Conservation (phyloP, 176 grass and related monocot genomes). For the Otatea glauca region DNA sequence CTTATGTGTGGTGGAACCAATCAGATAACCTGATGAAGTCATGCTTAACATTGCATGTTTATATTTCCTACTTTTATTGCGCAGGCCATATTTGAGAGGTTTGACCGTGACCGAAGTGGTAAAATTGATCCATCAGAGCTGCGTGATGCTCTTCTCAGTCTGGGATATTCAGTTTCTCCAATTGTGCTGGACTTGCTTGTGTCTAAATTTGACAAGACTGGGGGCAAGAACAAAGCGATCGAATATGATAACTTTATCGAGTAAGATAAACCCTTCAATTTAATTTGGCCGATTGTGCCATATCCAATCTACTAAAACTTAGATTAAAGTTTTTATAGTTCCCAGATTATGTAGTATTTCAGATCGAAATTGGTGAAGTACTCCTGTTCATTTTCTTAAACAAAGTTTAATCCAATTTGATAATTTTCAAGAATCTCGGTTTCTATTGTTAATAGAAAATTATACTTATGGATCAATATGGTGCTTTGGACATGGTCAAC, state of each 20-base stretch:
- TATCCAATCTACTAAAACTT: background rate
- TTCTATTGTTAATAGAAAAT: background rate
- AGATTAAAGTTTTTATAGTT: background rate
- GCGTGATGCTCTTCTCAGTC: constrained; percentile 83
- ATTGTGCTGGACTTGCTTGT: constrained; percentile 83
- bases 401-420: background rate
- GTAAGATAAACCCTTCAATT: constrained; percentile 54
- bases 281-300: background rate
- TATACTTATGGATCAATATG: background rate
- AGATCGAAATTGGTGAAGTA: background rate
- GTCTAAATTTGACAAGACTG: constrained; percentile 93
- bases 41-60: background rate
- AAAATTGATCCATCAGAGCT: constrained; percentile 84
- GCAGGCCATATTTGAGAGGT: constrained; percentile 89
- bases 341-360: background rate
- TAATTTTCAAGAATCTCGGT: background rate
- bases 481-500: background rate
- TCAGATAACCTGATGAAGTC: background rate
- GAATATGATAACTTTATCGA: constrained; percentile 99
- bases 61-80: constrained; percentile 25
- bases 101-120: constrained; percentile 89
- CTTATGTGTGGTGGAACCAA: background rate
- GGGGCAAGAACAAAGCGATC: constrained; percentile 77
- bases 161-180: constrained; percentile 89
- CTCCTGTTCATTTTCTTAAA: background rate